Evolutionary conservation across 345 rosid genomes (phyloP), one percentile per base, ranked within the genome.

Genomic region (Arabis hirsuta): DNA sequence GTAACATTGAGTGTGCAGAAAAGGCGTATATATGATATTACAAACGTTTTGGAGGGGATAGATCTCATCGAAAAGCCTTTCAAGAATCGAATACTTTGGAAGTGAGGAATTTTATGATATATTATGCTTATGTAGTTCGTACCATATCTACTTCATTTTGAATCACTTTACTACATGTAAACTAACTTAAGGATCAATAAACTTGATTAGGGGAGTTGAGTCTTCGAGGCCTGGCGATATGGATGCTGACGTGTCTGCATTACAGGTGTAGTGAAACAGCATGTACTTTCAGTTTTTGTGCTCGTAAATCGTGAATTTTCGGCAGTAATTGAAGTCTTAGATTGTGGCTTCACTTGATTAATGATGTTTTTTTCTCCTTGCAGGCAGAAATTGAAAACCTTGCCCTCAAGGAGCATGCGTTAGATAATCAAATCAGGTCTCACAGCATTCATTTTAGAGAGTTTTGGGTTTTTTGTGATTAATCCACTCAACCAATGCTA

Each of bases 41-140:
- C 99, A 46, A 95, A 95, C 83, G 99, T 95, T 54, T 77, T 95
- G 88, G 99, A 95, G 82, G 99, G 99, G 80, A 90, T 95, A 65
- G 98, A 89, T 79, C 96, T 95, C 38, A 91, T 95, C 66, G 98
- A 95, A 82, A 95, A 95, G 87, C 93, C 87, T 76, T 81, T 91
- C 36, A 95, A 91, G 83, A 95, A 91, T 81, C 85, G 84, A 78
- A 91, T 95, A 65, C 89, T 69, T 62, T 95, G 99, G 99, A 95
- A 91, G 99, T 95, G 91, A 84, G 72, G 65, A 55, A 66, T 34
- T 67, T 55, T 22, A 64, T 52, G 48, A 65, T 58, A 74, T 64
- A 58, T 26, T 60, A 64, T 51, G 51, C 55, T 67, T 77, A 46
- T 71, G 78, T 71, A 63, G 55, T 71, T 72, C 29, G 12, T 55